Conservation (phyloP, 495 filamentous ascomycete species). For the Podospora pseudopauciseta region DNA sequence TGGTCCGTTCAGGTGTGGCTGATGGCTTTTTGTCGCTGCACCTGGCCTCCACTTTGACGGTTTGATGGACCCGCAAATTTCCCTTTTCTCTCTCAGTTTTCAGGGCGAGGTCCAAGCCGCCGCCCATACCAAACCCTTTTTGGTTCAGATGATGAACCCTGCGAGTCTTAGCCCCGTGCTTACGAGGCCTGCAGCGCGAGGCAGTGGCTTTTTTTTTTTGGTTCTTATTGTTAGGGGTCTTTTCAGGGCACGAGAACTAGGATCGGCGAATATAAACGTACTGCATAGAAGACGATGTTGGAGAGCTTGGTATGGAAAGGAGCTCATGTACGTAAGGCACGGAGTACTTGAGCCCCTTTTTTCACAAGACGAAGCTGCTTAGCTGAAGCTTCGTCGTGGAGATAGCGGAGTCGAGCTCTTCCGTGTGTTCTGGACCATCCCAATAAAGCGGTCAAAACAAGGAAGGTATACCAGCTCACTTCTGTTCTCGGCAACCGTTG, state of each 20-base stretch:
- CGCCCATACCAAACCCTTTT: neutral
- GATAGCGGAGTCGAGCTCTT: neutral
- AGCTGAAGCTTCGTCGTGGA: neutral
- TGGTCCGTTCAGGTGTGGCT: neutral
- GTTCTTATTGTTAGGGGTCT: neutral
- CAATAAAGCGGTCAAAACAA: neutral
- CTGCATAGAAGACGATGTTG: neutral
- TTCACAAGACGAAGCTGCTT: neutral
- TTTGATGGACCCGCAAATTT: slow-evolving; percentile 9
- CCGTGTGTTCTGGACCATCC: neutral
- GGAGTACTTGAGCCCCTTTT: neutral
- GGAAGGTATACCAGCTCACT: neutral
- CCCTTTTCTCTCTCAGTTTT: slow-evolving; percentile 3
- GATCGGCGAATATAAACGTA: neutral
- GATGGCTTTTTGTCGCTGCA: neutral
- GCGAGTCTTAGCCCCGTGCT: neutral
- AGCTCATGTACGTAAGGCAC: neutral
- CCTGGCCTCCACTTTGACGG: neutral
- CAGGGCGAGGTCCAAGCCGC: neutral
- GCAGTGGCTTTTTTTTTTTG: slow-evolving; percentile 1
- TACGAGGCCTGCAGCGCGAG: neutral
- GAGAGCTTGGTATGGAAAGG: neutral
- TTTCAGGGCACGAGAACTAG: neutral
- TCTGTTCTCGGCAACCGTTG: slow-evolving; percentile 1
- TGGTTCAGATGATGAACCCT: neutral